Percentiles rank a stretch among this genome's conserved stretches.
phyloP scores from a whole-genome alignment of 805 yeast species.

The Lachancea waltii region DNA sequence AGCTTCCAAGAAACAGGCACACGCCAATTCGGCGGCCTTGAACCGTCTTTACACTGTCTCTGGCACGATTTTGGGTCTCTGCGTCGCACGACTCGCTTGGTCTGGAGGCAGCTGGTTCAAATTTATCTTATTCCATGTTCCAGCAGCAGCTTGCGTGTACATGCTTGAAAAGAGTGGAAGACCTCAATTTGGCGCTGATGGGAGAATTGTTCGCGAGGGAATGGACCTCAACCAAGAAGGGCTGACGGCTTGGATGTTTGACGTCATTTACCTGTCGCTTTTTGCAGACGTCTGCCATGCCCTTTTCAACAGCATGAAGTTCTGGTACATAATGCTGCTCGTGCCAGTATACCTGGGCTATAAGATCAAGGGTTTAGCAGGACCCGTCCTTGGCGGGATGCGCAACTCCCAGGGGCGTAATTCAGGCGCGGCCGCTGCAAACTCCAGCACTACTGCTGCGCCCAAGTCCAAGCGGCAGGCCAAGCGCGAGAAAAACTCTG shows the following conservation, averaged over 20 bases:
- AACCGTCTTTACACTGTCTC: constrained; percentile 21
- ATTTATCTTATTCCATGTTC: constrained; percentile 27
- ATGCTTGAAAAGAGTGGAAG: constrained; percentile 45
- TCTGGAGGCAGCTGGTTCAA: constrained; percentile 13
- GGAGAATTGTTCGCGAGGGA: constrained; percentile 40
- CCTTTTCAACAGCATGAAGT: constrained; percentile 39
- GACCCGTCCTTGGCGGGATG: constrained; percentile 10
- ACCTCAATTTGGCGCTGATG: constrained; percentile 36
- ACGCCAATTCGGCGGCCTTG: constrained; percentile 18
- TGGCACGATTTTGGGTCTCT: constrained; percentile 26
- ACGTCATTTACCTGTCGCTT: constrained; percentile 47
- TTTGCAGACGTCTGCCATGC: constrained; percentile 41
- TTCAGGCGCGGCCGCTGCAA: constrained; percentile 1
- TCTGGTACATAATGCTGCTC: constrained; percentile 39
- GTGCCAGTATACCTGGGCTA: constrained; percentile 38
- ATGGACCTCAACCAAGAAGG: constrained; percentile 44
- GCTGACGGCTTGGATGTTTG: constrained; percentile 49
- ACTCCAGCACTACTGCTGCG: constrained; percentile 9
- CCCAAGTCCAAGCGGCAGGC: constrained; percentile 37
- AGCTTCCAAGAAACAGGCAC: constrained; percentile 48
- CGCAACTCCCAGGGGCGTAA: constrained; percentile 4
- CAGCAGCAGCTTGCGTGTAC: constrained; percentile 36
- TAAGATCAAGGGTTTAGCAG: constrained; percentile 35
- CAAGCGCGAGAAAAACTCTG: constrained; percentile 37
- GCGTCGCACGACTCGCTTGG: constrained; percentile 35